Base-by-base conservation (phyloP, 768 basidiomycete species). In the Galerina marginata region DNA sequence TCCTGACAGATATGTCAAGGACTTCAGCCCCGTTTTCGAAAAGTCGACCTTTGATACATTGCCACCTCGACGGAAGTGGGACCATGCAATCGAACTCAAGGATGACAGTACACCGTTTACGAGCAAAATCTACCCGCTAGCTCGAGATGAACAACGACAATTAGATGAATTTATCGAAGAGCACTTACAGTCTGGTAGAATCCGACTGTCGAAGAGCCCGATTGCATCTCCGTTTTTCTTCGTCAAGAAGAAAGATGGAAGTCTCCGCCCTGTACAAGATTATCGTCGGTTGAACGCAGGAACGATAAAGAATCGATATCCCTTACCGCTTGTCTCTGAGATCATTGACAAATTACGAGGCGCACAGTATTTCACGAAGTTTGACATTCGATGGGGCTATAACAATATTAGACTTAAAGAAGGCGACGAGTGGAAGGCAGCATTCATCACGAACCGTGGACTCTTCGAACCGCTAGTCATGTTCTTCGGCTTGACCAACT, bases 371-470 rank as follows among this genome's bases (percentile, higher is more conserved):
- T 79, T 76, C 61, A 71, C 73, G 0, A 74, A 74, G 43, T 58
- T 83, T 16, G 77, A 85, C 61, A 68, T 83, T 2, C 58, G 70
- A 10, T 72, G 71, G 52, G 77, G 75, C 0, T 83, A 75, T 63
- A 74, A 81, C 62, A 74, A 77, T 7, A 50, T 71, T 25, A 36
- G 64, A 5, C 67, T 83, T 20, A 72, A 71, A 29, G 69, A 76
- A 44, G 79, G 78, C 2, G 72, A 82, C 53, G 69, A 81, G 65
- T 75, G 52, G 51, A 59, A 59, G 20, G 58, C 51, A 23, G 58
- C 58, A 20, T 59, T 59, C 39, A 54, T 54, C 9, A 54, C 74
- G 0, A 66, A 72, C n/a, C 63, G 61, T 9, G 79, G 80, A 0
- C 58, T 72, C 0, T 80, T 72, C 50, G 70, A 79, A 66, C 75